A percentile compares a stretch with the other conserved stretches of the same genome.
Evolutionary conservation across 257 asterid species (phyloP).

Genomic region (Coffea eugenioides): DNA sequence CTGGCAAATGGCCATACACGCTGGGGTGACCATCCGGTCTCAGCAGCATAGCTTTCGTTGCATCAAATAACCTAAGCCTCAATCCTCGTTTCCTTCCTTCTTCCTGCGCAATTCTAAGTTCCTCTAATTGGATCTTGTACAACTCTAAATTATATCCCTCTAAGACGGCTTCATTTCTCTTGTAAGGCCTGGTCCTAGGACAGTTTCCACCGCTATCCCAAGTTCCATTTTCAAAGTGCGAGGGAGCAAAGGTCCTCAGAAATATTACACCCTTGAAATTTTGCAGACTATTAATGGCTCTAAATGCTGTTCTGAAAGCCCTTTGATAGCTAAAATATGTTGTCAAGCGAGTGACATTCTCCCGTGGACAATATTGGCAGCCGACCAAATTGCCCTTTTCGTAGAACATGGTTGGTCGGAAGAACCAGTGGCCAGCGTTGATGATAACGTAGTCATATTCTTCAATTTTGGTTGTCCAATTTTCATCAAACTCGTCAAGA

Average conservation of each 20-base stretch:
- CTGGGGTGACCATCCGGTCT: conserved; percentile 72
- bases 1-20: conserved; percentile 56
- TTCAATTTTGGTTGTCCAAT: conserved; percentile 36
- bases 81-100: conserved; percentile 33
- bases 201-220: conserved; percentile 69
- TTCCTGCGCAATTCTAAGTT: conserved; percentile 35
- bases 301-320: conserved; percentile 46
- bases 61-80: conserved; percentile 49
- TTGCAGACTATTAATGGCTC: conserved; percentile 24
- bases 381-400: conserved; percentile 35
- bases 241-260: conserved; percentile 45
- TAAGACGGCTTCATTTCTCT: conserved; percentile 38
- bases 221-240: conserved; percentile 52
- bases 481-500: conserved; percentile 51
- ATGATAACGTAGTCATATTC: conserved; percentile 43
- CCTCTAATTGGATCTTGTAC: conserved; percentile 44
- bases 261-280: conserved; percentile 34
- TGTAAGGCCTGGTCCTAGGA: conserved; percentile 40
- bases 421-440: conserved; percentile 44
- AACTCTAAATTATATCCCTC: conserved; percentile 31
- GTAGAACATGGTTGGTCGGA: conserved; percentile 55
- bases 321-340: conserved; percentile 38
- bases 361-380: conserved; percentile 54
- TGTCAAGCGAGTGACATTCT: conserved; percentile 38
- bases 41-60: conserved; percentile 49